phyloP scores from a whole-genome alignment of 306 rosid species.

The Cucurbita pepo region DNA sequence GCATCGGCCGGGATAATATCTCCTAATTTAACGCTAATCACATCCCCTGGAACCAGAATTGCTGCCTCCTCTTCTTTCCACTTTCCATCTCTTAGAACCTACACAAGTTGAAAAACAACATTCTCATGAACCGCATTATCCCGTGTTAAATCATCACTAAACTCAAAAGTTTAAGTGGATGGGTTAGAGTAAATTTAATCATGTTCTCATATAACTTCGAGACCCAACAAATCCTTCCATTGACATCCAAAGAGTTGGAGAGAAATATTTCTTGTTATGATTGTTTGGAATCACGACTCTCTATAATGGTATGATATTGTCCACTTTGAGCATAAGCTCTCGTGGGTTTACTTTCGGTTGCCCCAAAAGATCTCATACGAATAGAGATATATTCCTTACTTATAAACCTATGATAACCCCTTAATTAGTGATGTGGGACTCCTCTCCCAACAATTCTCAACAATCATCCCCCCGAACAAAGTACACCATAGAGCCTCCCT shows the following conservation, averaged over 20 bases:
- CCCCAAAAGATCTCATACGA: too few species aligned
- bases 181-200: neutral
- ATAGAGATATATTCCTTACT: too few species aligned
- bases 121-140: neutral
- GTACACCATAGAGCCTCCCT: too few species aligned
- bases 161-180: neutral
- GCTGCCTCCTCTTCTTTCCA: constrained; percentile 74
- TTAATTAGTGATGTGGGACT: too few species aligned
- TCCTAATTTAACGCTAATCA: constrained; percentile 84
- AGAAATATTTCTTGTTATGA: neutral
- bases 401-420: too few species aligned
- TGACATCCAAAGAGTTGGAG: neutral
- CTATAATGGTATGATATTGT: too few species aligned
- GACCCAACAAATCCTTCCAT: neutral
- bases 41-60: constrained; percentile 80
- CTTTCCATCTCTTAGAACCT: constrained; percentile 77
- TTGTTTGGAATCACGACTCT: too few species aligned
- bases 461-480: too few species aligned
- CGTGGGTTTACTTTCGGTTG: too few species aligned
- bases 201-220: neutral
- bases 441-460: too few species aligned
- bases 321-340: too few species aligned
- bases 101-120: neutral
- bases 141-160: neutral
- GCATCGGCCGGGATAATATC: constrained; percentile 88